Evolutionary conservation across 1,139 yeast genomes (phyloP), one percentile per base, ranked within the genome.

Genomic region (Debaryomycetaceae sp.): DNA sequence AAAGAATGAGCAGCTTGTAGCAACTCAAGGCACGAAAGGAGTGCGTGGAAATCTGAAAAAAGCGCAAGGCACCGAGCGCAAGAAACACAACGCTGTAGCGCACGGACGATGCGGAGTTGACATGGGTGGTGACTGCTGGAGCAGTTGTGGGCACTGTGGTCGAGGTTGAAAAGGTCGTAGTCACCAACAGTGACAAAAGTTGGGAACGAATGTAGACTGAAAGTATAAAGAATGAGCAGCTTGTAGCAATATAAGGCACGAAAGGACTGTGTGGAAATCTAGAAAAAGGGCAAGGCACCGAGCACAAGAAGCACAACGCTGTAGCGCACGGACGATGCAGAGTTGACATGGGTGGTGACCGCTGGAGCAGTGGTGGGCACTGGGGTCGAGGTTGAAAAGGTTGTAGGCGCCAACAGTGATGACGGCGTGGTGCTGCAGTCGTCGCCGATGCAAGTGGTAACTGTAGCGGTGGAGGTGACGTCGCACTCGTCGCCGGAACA

Each of bases 91-190:
- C n/a, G n/a, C n/a, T n/a, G n/a, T n/a, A n/a, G n/a, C n/a, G n/a
- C n/a, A n/a, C n/a, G n/a, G n/a, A n/a, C n/a, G n/a, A n/a, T n/a
- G n/a, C n/a, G n/a, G n/a, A n/a, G n/a, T n/a, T n/a, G n/a, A n/a
- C n/a, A n/a, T n/a, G n/a, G n/a, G n/a, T n/a, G n/a, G n/a, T n/a
- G 16, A n/a, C 29, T 8, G 28, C 8, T 14, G 29, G 20, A 5
- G 30, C 12, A 10, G 12, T 27, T 19, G 29, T n/a, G 8, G 25
- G 14, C 14, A 8, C 8, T 23, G 29, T 8, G 6, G 15, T 15
- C 29, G 5, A 8, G 29, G 28, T 18, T 16, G 12, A 6, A 11
- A 25, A 19, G 16, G 30, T 27, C 12, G 27, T 11, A 14, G 10
- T 11, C 4, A 14, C 10, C 10, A 10, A 19, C 11, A 10, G 10